Base-by-base conservation (phyloP, 495 filamentous ascomycete species). In the Chaetomidium leptoderma region DNA sequence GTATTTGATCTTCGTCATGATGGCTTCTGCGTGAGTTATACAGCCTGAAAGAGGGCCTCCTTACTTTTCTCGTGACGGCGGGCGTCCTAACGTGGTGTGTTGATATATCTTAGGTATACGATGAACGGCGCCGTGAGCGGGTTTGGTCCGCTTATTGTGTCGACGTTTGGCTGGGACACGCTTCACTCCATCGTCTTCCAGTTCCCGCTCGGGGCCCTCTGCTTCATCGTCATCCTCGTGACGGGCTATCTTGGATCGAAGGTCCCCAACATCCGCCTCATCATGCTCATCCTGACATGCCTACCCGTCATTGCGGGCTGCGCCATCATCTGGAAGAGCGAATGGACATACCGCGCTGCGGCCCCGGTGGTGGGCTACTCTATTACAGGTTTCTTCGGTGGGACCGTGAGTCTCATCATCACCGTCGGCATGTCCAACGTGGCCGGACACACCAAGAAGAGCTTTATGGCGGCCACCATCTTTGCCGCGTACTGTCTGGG, bases 391-490 rank as follows among this genome's bases (percentile, higher is more conserved):
- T 86, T 86, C 64, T 88, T 88, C 47, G 88, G 85, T 0, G 82
- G 78, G 0, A 82, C 85, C 0, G 84, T 86, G 0, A 82, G 78
- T 27, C 70, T 89, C 29, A 82, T 83, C 43, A 86, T 90, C 53
- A 83, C 80, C 0, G 61, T 88, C 1, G 86, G 85, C 0, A 87
- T 86, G 67, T 79, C 81, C 17, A 90, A 91, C 61, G 82, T 91
- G 0, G 88, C 87, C 1, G 88, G 88, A 0, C 81, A 85, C 17
- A 91, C 87, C 7, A 92, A 92, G 70, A 90, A 90, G 74, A 84
- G 81, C 54, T 78, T 84, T 59, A 89, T 85, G 76, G 83, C 86
- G 0, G 83, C 84, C 0, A 83, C 83, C 2, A 86, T 88, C 27
- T 91, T 90, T 59, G 84, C 88, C 0, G 86, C 84, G 0, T 89